Percentiles rank a stretch among this genome's conserved stretches.
Conservation (phyloP, 352 stramenopile species). For the Phytophthora foliorum region DNA sequence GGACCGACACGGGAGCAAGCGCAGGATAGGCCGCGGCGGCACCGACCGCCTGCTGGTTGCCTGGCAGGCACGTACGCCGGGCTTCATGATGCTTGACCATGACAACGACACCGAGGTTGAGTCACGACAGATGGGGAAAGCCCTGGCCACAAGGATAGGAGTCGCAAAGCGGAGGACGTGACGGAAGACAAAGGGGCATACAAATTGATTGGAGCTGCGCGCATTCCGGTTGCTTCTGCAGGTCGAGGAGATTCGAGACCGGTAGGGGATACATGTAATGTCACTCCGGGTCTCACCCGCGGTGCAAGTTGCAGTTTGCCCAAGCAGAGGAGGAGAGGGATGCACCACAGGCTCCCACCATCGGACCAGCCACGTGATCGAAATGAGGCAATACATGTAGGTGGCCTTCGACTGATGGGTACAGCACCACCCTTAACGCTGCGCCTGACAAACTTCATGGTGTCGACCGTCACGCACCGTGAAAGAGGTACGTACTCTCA, state of each 20-base stretch:
- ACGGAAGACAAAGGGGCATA: no score
- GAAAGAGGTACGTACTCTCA: background rate
- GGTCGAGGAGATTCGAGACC: no score
- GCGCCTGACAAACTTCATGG: slow-evolving; percentile 11
- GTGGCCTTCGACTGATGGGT: slow-evolving; percentile 11
- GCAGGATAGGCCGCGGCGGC: slow-evolving; percentile 27
- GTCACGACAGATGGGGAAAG: slow-evolving; percentile 7
- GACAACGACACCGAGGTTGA: background rate
- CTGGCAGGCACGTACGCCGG: slow-evolving; percentile 34
- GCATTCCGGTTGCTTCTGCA: background rate
- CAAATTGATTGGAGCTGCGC: background rate
- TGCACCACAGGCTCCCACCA: slow-evolving; percentile 18
- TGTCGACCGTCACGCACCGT: background rate
- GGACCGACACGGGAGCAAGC: slow-evolving; percentile 32
- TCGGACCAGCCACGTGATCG: slow-evolving; percentile 31
- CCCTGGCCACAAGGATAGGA: no score
- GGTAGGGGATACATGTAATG: no score
- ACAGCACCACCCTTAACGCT: slow-evolving; percentile 8
- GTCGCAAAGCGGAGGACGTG: no score
- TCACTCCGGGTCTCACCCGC: no score
- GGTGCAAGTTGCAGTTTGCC: slow-evolving; percentile 20
- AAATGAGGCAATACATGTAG: background rate
- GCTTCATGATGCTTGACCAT: background rate
- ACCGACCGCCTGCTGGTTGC: slow-evolving; percentile 31
- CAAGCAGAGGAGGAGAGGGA: slow-evolving; percentile 23